phyloP scores from a whole-genome alignment of 805 yeast species.

The Schwanniomyces vanrijiae region DNA sequence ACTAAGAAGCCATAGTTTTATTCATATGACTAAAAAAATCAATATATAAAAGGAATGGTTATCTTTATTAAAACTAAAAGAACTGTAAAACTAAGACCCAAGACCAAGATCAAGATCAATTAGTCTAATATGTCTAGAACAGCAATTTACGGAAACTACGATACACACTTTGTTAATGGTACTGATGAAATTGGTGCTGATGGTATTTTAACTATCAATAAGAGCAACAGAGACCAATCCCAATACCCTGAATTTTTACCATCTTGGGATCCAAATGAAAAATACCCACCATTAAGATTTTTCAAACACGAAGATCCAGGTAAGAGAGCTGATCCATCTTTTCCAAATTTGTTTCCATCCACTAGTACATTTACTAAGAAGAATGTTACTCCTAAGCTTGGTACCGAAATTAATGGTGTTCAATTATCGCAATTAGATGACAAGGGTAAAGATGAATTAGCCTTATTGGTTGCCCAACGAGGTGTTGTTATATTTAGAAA shows the following conservation, averaged over 20 bases:
- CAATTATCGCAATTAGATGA: constrained; percentile 56
- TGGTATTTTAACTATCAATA: constrained; percentile 49
- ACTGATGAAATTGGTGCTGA: constrained; percentile 49
- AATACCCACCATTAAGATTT: constrained; percentile 50
- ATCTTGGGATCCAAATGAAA: constrained; percentile 63
- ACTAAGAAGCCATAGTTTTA: neutral
- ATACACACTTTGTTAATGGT: constrained; percentile 51
- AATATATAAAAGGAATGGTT: neutral
- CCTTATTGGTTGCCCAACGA: constrained; percentile 64
- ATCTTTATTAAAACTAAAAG: neutral
- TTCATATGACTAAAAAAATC: neutral
- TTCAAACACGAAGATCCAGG: constrained; percentile 66
- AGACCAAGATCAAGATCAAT: no score
- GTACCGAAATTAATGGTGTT: constrained; percentile 60
- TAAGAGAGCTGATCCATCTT: constrained; percentile 58
- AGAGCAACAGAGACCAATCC: constrained; percentile 31
- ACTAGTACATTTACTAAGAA: constrained; percentile 27
- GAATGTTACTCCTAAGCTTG: constrained; percentile 65
- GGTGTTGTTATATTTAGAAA: constrained; percentile 68
- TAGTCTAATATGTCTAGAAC: constrained; percentile 5
- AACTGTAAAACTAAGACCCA: no score
- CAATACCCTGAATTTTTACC: constrained; percentile 61
- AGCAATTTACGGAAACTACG: constrained; percentile 32
- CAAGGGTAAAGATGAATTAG: constrained; percentile 66
- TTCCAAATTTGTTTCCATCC: constrained; percentile 51